Evolutionary conservation across 306 rosid species (phyloP), one percentile per base, ranked within the genome.

Genomic region (Rubus parviflorus): DNA sequence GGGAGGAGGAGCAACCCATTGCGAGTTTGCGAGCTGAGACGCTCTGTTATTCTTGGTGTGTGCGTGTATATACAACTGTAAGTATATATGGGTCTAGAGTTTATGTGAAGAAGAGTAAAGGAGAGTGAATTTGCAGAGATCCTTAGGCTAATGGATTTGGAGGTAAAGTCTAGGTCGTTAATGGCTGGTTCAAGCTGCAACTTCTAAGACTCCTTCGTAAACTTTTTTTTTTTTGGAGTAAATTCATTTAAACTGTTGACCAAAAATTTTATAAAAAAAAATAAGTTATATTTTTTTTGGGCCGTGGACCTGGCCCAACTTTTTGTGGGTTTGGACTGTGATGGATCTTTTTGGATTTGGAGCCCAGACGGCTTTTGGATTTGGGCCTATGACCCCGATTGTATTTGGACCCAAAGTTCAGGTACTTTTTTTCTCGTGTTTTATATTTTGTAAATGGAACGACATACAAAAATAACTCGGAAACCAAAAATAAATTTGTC

Each of bases 1-100:
- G 45, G 82, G 98, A 94, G 46, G 95, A 82, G 22, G 93, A 85
- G 86, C 97, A 92, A 83, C 97, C 98, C 98, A 94, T 63, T 30
- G 35, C 35, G 35, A 30, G 35, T 30, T 78, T 43, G 56, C 54
- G 40, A 74, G 35, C 53, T 14, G 75, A 66, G 56, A 81, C 22
- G 22, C 41, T 60, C 45, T 19, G 74, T 41, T 37, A 48, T 63
- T 37, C 23, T 54, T 57, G 41, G 67, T 25, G 22, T 15, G 45
- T 37, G 53, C 42, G 41, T 61, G 61, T 56, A 3, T 56, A 2
- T 20, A 64, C 70, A 38, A 40, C 70, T 37, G 23, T 38, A 63
- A 35, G 22, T 30, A 35, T 14, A 7, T 47, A 48, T 22, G 30
- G 46, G 43, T 48, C 70, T 8, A 20, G 79, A 74, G 71, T 58